Evolutionary conservation across 352 stramenopile species (phyloP), one percentile per base, ranked within the genome.

Genomic region (Phytophthora pisi): DNA sequence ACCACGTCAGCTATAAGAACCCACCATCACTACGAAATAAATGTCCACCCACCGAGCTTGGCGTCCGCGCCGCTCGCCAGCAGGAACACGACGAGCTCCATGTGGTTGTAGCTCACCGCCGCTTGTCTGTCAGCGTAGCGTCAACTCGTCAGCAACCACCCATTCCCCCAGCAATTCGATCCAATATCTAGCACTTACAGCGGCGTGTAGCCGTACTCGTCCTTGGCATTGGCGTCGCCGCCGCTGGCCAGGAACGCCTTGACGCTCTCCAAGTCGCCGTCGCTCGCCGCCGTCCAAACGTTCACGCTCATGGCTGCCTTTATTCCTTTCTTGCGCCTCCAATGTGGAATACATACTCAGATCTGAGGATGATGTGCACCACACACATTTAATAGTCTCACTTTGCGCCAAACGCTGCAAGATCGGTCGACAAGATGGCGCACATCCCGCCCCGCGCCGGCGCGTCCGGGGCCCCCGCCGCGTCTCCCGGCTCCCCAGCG

Each of bases 181-280:
- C 38, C 68, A 30, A n/a, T 20, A 20, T 20, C 61, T 2, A 40
- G 18, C 18, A 76, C 79, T 66, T 60, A 91, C 82, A 91, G 59
- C 10, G 82, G 79, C 9, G 82, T 91, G 69, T 91, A 91, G 53
- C 82, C 82, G 57, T 86, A 84, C 34, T 89, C 80, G 58, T 91
- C 82, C 65, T 89, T 81, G 10, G 71, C 68, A 46, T 91, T 84
- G 5, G 67, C 71, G 20, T 88, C 74, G 36, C 74, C 75, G 23
- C 82, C 82, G 24, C 38, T 63, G 5, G 68, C 70, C 60, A 91
- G 54, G 64, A 84, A 91, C 0, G 64, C 60, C 61, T 71, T 73
- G 66, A 89, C 77, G 51, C 74, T 77, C 47, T 82, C 77, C 31
- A 88, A 16, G 52, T 89, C 71, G 65, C 82, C 82, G 40, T 91